phyloP scores from a whole-genome alignment of 2,329 filamentous ascomycete genomes.

The Xylariales sp. region DNA sequence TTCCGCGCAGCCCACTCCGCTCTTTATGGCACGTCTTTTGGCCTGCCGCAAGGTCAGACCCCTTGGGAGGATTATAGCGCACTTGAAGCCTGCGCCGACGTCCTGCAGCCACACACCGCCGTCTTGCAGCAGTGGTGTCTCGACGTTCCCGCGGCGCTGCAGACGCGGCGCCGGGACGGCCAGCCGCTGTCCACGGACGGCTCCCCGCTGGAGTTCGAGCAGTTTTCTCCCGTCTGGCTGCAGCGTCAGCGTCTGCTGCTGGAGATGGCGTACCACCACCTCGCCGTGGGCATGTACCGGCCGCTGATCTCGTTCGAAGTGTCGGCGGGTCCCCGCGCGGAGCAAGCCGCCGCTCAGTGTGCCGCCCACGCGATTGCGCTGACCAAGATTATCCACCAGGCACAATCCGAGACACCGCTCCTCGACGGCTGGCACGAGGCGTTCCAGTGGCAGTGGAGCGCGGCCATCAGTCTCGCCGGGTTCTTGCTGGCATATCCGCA shows the following conservation, averaged over 20 bases:
- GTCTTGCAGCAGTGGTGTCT: constrained; percentile 9
- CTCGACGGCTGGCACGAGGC: constrained; percentile 10
- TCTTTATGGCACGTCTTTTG: constrained; percentile 28
- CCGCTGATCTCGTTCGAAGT: constrained; percentile 11
- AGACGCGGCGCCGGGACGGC: constrained; percentile 6
- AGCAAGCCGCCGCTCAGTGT: constrained; percentile 6
- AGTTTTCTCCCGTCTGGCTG: constrained; percentile 1
- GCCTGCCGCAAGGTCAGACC: constrained; percentile 4
- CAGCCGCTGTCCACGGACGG: constrained; percentile 10
- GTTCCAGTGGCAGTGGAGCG: constrained; percentile 14
- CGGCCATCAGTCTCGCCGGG: constrained; percentile 12
- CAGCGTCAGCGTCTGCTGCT: constrained; percentile 14
- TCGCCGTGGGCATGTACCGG: constrained; percentile 11
- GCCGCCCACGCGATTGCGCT: constrained; percentile 12
- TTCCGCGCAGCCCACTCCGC: constrained; percentile 25
- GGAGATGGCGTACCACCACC: constrained; percentile 13
- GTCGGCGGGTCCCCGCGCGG: constrained; percentile 6
- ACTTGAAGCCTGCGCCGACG: constrained; percentile 1
- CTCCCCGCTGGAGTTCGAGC: constrained; percentile 8
- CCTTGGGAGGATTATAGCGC: not conserved
- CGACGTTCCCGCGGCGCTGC: constrained; percentile 8
- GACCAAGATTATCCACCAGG: constrained; percentile 11
- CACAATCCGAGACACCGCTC: constrained; percentile 5
- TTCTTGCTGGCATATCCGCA: constrained; percentile 7
- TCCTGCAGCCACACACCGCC: constrained; percentile 4